Evolutionary conservation across 768 basidiomycete species (phyloP).

Genomic region (Pleurotus ostreatus): DNA sequence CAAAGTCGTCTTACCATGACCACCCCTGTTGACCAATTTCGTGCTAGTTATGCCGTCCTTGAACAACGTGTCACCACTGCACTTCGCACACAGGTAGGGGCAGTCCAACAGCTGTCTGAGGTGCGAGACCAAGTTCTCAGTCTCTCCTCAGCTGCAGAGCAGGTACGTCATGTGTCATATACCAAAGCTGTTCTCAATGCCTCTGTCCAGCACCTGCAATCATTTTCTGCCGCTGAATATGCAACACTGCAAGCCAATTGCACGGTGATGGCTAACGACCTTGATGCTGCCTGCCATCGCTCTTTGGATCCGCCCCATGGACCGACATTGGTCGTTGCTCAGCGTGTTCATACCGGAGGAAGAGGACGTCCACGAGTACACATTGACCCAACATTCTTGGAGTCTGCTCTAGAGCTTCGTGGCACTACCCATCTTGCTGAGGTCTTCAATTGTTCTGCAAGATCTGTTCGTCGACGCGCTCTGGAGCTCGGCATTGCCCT

Average conservation of each 20-base stretch:
- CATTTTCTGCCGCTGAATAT: constrained; percentile 7
- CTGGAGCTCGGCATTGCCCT: constrained; percentile 16
- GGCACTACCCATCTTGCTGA: constrained; percentile 12
- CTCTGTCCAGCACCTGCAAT: too few relatives aligned
- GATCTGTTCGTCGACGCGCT: constrained; percentile 15
- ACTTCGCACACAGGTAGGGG: too few relatives aligned
- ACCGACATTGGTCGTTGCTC: neutral
- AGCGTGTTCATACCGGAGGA: constrained; percentile 9
- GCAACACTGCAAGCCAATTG: constrained; percentile 12
- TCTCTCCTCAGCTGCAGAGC: too few relatives aligned
- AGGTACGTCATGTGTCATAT: too few relatives aligned
- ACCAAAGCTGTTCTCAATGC: too few relatives aligned
- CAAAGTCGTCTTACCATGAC: too few relatives aligned
- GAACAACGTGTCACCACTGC: too few relatives aligned
- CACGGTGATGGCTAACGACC: constrained; percentile 11
- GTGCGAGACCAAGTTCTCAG: too few relatives aligned
- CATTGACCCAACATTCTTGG: constrained; percentile 17
- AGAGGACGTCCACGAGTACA: constrained; percentile 19
- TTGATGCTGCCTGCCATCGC: constrained; percentile 10
- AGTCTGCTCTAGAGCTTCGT: constrained; percentile 13
- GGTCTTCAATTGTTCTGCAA: constrained; percentile 11
- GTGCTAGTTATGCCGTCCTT: too few relatives aligned
- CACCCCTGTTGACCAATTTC: too few relatives aligned
- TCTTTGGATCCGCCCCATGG: constrained; percentile 13
- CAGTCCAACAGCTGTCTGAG: too few relatives aligned